Percentiles rank a stretch among this genome's conserved stretches.
Conservation (phyloP, 2,329 filamentous ascomycete genomes). For the Penicillium sp. region DNA sequence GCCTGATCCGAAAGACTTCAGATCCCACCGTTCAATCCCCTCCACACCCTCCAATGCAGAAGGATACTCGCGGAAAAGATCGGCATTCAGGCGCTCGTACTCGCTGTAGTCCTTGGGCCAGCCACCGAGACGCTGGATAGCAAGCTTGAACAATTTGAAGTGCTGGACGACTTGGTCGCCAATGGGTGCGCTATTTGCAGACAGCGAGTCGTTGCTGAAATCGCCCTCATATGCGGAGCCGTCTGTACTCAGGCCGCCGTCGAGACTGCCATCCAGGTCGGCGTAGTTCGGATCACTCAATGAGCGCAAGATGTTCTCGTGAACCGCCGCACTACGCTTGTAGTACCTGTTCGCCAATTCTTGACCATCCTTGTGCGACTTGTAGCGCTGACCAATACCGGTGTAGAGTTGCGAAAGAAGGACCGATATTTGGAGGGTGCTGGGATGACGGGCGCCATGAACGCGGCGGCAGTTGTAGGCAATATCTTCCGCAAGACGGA, state of each 20-base stretch:
- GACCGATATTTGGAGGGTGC: constrained; percentile 54
- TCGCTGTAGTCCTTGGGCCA: constrained; percentile 55
- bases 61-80: constrained; percentile 49
- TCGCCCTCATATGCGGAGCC: constrained; percentile 19
- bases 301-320: constrained; percentile 45
- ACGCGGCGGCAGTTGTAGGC: constrained; percentile 61
- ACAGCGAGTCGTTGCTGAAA: not conserved
- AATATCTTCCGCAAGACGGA: constrained; percentile 58
- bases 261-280: constrained; percentile 24
- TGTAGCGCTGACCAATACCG: constrained; percentile 41
- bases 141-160: constrained; percentile 45
- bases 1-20: constrained; percentile 51
- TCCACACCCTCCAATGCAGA: constrained; percentile 47
- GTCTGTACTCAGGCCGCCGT: constrained; percentile 19
- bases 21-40: constrained; percentile 55
- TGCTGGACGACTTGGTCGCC: constrained; percentile 42
- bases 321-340: constrained; percentile 42
- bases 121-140: constrained; percentile 44
- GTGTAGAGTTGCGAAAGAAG: constrained; percentile 58
- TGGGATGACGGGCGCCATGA: constrained; percentile 52
- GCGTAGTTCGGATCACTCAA: constrained; percentile 40
- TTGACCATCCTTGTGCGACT: constrained; percentile 35
- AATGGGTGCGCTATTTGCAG: not conserved
- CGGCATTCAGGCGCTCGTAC: constrained; percentile 54
- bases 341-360: constrained; percentile 45